Conservation (phyloP, 805 yeast species). For the Martiniozyma abietophila region DNA sequence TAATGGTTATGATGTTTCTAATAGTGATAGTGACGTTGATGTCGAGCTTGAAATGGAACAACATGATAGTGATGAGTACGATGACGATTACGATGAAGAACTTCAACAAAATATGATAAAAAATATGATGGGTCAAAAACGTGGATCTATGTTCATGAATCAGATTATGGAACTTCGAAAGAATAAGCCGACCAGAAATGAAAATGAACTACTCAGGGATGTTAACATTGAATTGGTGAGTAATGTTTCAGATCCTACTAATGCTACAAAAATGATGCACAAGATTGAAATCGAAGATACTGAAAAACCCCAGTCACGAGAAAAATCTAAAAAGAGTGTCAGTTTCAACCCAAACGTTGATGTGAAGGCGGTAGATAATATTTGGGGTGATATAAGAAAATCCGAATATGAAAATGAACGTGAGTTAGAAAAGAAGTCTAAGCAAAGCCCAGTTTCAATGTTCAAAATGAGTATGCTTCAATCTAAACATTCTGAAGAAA, state of each 20-base stretch:
- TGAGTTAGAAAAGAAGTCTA: constrained; percentile 4
- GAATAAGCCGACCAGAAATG: constrained; percentile 15
- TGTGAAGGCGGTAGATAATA: constrained; percentile 51
- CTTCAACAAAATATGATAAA: constrained; percentile 6
- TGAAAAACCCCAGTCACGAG: neutral
- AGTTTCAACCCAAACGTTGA: constrained; percentile 43
- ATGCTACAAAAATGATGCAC: neutral
- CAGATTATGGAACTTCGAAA: constrained; percentile 27
- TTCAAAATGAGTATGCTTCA: too few species aligned
- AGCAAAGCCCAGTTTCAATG: constrained; percentile 8
- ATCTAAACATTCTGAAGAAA: constrained; percentile 8
- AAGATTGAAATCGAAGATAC: constrained; percentile 1
- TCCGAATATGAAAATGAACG: constrained; percentile 15
- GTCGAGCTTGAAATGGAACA: constrained; percentile 8
- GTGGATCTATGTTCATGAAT: constrained; percentile 32
- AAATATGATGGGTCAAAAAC: constrained; percentile 20
- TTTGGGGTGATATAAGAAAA: constrained; percentile 37
- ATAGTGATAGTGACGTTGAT: constrained; percentile 21
- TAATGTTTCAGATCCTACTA: neutral
- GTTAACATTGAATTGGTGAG: neutral
- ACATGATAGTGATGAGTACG: constrained; percentile 10
- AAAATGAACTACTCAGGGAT: neutral
- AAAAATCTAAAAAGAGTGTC: constrained; percentile 35
- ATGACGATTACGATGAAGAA: constrained; percentile 12
- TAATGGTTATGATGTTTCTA: constrained; percentile 9